A percentile compares a stretch with the other conserved stretches of the same genome.
phyloP scores from a whole-genome alignment of 805 yeast species.

The Millerozyma acaciae region DNA sequence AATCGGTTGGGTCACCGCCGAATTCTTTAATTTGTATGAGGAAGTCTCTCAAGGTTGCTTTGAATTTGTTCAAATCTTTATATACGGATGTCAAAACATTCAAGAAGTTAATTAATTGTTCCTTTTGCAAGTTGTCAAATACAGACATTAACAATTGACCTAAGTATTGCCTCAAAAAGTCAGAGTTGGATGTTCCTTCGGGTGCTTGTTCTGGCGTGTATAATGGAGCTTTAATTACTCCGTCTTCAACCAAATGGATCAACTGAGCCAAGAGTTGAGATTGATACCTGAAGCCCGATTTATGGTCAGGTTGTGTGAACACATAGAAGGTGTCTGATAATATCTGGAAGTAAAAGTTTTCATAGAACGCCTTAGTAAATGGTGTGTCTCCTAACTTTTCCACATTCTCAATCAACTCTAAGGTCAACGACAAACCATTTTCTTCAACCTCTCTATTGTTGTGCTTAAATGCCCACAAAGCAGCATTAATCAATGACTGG shows the following conservation, averaged over 20 bases:
- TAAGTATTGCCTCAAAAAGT: slow-evolving; percentile 73
- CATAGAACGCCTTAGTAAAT: slow-evolving; percentile 82
- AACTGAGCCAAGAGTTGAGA: slow-evolving; percentile 78
- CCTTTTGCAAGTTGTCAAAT: slow-evolving; percentile 85
- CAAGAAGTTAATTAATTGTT: slow-evolving; percentile 79
- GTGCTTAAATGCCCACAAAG: slow-evolving; percentile 97
- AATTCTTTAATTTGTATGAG: slow-evolving; percentile 91
- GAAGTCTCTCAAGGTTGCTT: slow-evolving; percentile 87
- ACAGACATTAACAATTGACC: slow-evolving; percentile 79
- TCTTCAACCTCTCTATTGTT: slow-evolving; percentile 96
- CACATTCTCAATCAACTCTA: slow-evolving; percentile 81
- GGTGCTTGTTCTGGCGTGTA: slow-evolving; percentile 80
- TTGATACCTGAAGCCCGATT: slow-evolving; percentile 91
- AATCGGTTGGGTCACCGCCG: slow-evolving; percentile 95
- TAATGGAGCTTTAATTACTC: slow-evolving; percentile 71
- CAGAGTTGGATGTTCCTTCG: slow-evolving; percentile 76
- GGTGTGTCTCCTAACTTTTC: slow-evolving; percentile 67
- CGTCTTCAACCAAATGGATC: slow-evolving; percentile 76
- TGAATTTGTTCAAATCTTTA: slow-evolving; percentile 70
- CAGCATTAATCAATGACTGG: slow-evolving; percentile 86
- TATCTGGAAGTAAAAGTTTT: slow-evolving; percentile 83
- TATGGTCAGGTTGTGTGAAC: slow-evolving; percentile 94
- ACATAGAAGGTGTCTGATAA: slow-evolving; percentile 90
- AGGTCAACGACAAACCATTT: slow-evolving; percentile 78
- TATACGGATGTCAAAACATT: slow-evolving; percentile 71